Percentiles rank a stretch among this genome's conserved stretches.
phyloP scores from a whole-genome alignment of 257 asterid species.

The Solanum pinnatisectum region DNA sequence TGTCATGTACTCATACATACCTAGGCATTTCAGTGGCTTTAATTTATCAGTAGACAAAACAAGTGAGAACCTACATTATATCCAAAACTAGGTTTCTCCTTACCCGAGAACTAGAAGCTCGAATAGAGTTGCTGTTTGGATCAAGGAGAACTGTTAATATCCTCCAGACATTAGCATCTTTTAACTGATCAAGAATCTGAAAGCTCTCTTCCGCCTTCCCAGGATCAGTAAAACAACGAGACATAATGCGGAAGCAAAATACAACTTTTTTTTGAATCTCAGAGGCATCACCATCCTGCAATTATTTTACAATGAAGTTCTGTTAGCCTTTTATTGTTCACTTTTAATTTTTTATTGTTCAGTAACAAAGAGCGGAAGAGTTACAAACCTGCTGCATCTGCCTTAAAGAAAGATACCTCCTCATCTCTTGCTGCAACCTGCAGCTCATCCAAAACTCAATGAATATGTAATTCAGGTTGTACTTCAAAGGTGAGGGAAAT shows the following conservation, averaged over 20 bases:
- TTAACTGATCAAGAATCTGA: constrained; percentile 75
- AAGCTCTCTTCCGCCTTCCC: constrained; percentile 79
- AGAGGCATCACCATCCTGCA: constrained; percentile 69
- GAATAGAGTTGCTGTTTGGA: constrained; percentile 49
- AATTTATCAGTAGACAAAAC: neutral
- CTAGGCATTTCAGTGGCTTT: neutral
- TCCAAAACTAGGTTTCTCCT: constrained; percentile 12
- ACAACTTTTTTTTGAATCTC: constrained; percentile 74
- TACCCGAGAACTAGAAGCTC: constrained; percentile 64
- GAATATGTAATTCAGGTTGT: neutral
- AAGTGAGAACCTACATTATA: neutral
- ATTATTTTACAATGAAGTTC: constrained; percentile 13
- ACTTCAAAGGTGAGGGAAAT: neutral
- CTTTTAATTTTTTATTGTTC: neutral
- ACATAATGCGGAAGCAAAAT: constrained; percentile 74
- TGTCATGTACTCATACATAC: neutral
- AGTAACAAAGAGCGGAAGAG: neutral
- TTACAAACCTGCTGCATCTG: constrained; percentile 60
- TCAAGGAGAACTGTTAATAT: constrained; percentile 53
- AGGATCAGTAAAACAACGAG: constrained; percentile 77
- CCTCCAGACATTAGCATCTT: constrained; percentile 76
- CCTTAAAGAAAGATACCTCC: constrained; percentile 66
- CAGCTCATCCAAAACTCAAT: neutral
- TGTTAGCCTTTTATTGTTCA: neutral
- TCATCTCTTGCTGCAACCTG: constrained; percentile 96